Evolutionary conservation across 345 rosid species (phyloP).

Genomic region (Populus euphratica): DNA sequence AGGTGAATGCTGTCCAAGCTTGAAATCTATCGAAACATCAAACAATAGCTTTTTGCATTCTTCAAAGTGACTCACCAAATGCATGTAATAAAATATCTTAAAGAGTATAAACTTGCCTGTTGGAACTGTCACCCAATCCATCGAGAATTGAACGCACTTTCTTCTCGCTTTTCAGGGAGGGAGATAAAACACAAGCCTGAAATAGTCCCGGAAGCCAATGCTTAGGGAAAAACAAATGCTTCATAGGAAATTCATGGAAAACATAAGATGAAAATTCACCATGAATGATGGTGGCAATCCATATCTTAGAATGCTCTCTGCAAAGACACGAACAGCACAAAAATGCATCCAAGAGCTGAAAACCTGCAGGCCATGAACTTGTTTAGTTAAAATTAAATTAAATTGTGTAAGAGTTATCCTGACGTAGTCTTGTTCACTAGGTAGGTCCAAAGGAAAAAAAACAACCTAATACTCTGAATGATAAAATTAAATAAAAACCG

Average conservation of each 20-base stretch:
- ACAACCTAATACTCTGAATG: no score
- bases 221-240: constrained; percentile 9
- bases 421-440: no score
- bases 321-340: constrained; percentile 89
- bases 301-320: constrained; percentile 97
- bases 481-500: no score
- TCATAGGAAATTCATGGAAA: neutral
- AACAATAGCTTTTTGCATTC: neutral
- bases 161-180: constrained; percentile 77
- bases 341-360: constrained; percentile 99
- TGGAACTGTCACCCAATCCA: constrained; percentile 59
- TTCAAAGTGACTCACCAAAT: neutral
- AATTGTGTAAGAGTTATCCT: no score
- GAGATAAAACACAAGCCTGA: constrained; percentile 90
- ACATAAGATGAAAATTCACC: constrained; percentile 42
- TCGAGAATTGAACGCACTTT: constrained; percentile 92
- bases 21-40: neutral
- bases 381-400: no score
- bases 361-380: constrained; percentile 50
- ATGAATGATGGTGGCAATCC: constrained; percentile 94
- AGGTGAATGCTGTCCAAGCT: neutral
- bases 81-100: neutral
- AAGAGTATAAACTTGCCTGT: constrained; percentile 54
- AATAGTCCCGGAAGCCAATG: constrained; percentile 20
- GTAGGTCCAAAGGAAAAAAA: no score